These are phyloP conservation scores for Centella asiatica DNA, from an alignment of 129 eudicot genomes.

Conservation along the genomic window DNA sequence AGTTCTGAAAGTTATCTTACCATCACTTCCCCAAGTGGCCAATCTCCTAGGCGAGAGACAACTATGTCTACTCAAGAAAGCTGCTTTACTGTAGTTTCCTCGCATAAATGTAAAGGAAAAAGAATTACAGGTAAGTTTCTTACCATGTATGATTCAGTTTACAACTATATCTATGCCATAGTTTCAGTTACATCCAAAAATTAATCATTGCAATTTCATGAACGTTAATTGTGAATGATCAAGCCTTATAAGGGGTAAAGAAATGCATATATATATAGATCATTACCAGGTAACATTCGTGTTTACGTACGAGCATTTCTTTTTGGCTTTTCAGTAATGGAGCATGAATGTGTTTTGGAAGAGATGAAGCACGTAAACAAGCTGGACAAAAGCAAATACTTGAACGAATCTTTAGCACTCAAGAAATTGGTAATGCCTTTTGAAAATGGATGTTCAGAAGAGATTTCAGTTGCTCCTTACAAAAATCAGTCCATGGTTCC, in stretches of 20 bases:
- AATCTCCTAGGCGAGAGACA: conserved; percentile 10
- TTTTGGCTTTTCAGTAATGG: conserved; percentile 18
- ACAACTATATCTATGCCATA: not conserved
- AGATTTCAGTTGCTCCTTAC: conserved; percentile 1
- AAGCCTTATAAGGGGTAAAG: too few relatives aligned
- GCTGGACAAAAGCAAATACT: conserved; percentile 21
- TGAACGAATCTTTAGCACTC: conserved; percentile 26
- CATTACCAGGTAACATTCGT: not conserved
- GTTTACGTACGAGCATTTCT: not conserved
- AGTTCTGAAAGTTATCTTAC: conserved; percentile 9
- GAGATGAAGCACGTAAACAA: conserved; percentile 15
- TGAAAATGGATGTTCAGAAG: conserved; percentile 10
- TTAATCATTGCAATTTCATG: not conserved
- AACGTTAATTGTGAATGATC: too few relatives aligned
- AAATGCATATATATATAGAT: not conserved
- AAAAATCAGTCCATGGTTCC: conserved; percentile 32
- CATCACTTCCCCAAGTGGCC: conserved; percentile 9
- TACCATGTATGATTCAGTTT: not conserved
- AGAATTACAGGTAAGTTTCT: conserved; percentile 28
- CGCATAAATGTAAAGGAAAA: conserved; percentile 30
- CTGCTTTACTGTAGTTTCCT: conserved; percentile 45
- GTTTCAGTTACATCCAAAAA: too few relatives aligned
- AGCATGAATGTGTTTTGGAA: conserved; percentile 10
- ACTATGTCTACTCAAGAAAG: conserved; percentile 22
- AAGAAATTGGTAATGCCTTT: conserved; percentile 29